Conservation (phyloP, 2,329 filamentous ascomycete genomes). For the Hymenoscyphus fraxineus region DNA sequence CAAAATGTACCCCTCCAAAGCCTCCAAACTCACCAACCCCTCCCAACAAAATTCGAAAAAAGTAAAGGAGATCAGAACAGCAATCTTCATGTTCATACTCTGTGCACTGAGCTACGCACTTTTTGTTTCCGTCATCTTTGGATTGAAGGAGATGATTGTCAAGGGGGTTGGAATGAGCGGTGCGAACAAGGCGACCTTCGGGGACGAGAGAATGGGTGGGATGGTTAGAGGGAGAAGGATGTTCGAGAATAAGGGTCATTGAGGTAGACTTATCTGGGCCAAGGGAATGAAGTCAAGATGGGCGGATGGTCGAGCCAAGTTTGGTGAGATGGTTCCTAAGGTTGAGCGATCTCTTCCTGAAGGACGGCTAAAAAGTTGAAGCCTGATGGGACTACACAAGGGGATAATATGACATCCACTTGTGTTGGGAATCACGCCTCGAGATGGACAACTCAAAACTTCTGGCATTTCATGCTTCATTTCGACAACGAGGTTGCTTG, state of each 20-base stretch:
- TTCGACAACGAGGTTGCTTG: not conserved
- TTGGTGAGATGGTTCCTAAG: not conserved
- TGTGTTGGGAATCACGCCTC: not conserved
- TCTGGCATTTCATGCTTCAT: not conserved
- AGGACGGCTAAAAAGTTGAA: not conserved
- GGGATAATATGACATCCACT: not conserved
- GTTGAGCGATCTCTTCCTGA: not conserved
- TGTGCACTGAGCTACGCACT: slow-evolving; percentile 9
- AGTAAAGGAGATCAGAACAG: slow-evolving; percentile 4
- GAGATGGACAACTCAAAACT: not conserved
- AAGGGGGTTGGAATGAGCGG: not conserved
- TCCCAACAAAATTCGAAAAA: not conserved
- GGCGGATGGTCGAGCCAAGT: not conserved
- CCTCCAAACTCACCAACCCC: not conserved
- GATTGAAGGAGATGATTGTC: slow-evolving; percentile 6
- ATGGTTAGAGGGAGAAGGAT: slow-evolving; percentile 10
- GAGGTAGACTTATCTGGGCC: not conserved
- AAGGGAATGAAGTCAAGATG: not conserved
- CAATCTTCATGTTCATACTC: slow-evolving; percentile 4
- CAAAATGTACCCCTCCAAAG: not conserved
- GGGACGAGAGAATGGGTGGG: slow-evolving; percentile 1
- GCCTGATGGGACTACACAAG: not conserved
- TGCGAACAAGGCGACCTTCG: not conserved
- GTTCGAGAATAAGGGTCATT: slow-evolving; percentile 12
- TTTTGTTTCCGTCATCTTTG: slow-evolving; percentile 6